Evolutionary conservation across 2,329 filamentous ascomycete genomes (phyloP), one percentile per base, ranked within the genome.

Genomic region (Aspergillus ochraceus): DNA sequence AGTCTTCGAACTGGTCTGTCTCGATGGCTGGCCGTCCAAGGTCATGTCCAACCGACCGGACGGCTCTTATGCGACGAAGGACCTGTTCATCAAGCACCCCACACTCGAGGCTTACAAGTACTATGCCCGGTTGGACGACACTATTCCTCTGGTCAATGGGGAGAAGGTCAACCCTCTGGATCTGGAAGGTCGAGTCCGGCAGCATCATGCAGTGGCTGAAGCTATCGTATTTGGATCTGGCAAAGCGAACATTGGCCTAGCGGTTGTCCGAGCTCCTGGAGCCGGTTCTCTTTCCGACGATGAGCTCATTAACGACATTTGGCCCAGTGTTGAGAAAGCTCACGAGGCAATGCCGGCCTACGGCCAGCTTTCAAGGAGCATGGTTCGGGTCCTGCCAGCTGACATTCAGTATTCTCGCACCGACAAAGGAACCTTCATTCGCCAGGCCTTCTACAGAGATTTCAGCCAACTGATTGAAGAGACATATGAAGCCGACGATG

Each of bases 171-270:
- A 80, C 20, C 80, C 81, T 0, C 70, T 83, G 6, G 73, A 76
- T 0, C 77, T 81, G 45, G 87, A 89, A 68, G 80, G 82, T 4
- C 76, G 78, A 0, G 80, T 88, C 6, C 76, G 84, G 9, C 80
- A 85, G 55, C 76, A 83, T 52, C 73, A 77, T 3, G 71, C 81
- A 0, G 83, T 88, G 0, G 75, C 80, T 17, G 86, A 88, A 60
- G 82, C 81, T 0, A 76, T 87, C 2, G 80, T 86, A 0, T 86
- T 88, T 61, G 86, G 86, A 0, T 78, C 81, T 1, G 83, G 81
- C 9, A 79, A 78, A 52, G 76, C 80, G 0, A 76, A 82, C 29
- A 83, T 83, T 0, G 86, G 85, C 1, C 64, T 86, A 11, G 64
- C 87, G 11, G 74, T 88, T 12, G 74, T 88, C 22, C 79, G 81